A percentile compares a stretch with the other conserved stretches of the same genome.
Evolutionary conservation across 2,329 filamentous ascomycete species (phyloP).

Genomic region (Diaporthe ampelina): DNA sequence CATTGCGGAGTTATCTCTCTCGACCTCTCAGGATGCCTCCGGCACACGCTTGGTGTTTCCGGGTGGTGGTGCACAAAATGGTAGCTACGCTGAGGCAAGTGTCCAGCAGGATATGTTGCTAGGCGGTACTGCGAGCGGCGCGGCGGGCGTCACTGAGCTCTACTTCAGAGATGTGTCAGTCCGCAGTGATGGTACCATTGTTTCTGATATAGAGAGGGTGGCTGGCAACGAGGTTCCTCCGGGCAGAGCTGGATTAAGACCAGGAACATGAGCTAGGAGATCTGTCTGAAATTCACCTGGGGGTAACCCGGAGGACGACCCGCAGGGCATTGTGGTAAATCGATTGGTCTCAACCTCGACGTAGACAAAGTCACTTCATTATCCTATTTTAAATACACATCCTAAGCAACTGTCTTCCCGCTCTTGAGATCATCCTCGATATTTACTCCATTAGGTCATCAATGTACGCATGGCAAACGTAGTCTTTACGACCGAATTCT

Average conservation of each 20-base stretch:
- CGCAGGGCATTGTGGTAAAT: too few relatives aligned
- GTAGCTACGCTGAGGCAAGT: neutral
- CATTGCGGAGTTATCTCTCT: neutral
- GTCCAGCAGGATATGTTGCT: neutral
- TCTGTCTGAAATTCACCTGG: neutral
- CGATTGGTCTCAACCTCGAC: too few relatives aligned
- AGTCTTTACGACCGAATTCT: too few relatives aligned
- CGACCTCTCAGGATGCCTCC: neutral
- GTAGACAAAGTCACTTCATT: too few relatives aligned
- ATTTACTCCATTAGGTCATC: too few relatives aligned
- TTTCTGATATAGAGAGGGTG: neutral
- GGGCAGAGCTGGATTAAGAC: constrained; percentile 10
- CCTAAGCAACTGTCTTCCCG: too few relatives aligned
- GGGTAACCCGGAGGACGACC: too few relatives aligned
- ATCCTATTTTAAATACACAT: too few relatives aligned
- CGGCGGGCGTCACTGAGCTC: neutral
- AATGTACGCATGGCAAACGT: too few relatives aligned
- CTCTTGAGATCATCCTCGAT: too few relatives aligned
- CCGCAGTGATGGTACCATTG: constrained; percentile 18
- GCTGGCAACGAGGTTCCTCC: constrained; percentile 4
- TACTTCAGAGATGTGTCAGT: constrained; percentile 16
- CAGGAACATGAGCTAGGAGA: neutral
- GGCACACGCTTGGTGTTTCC: constrained; percentile 23
- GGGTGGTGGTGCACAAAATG: constrained; percentile 17
- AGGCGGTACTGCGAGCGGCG: neutral